These are phyloP conservation scores for Debaryomyces subglobosus DNA, from an alignment of 1,139 yeast species.

Conservation along the genomic window DNA sequence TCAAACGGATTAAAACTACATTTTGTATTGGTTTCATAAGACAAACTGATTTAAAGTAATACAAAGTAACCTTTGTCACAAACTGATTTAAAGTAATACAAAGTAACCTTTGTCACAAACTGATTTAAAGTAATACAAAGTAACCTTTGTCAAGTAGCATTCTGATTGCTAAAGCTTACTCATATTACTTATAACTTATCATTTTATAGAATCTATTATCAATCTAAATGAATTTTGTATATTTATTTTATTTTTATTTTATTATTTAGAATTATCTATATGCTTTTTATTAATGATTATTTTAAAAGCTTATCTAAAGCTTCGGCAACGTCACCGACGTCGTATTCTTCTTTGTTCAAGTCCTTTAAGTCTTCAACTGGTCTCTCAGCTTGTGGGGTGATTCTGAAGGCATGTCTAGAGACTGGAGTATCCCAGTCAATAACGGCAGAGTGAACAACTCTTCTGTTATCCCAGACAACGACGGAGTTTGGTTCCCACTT, in stretches of 20 bases:
- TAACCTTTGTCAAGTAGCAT: no score
- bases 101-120: no score
- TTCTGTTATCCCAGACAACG: constrained; percentile 73
- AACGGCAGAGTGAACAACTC: constrained; percentile 64
- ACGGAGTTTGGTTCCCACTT: constrained; percentile 54
- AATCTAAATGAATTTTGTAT: neutral
- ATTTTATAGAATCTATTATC: neutral
- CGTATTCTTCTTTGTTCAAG: constrained; percentile 37
- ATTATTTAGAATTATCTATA: neutral
- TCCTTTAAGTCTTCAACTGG: constrained; percentile 39
- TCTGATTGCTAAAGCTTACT: no score
- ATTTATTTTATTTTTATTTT: neutral
- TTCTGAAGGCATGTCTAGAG: constrained; percentile 67
- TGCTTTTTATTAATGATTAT: constrained; percentile 1
- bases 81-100: no score
- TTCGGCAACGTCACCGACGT: constrained; percentile 42
- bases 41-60: no score
- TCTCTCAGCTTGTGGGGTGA: constrained; percentile 65
- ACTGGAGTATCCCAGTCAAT: constrained; percentile 62
- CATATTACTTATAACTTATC: no score
- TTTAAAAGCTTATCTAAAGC: constrained; percentile 29
- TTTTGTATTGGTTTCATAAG: no score
- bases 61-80: no score
- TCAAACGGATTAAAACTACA: no score
- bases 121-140: no score